Evolutionary conservation across 139 green algal genomes (phyloP), one percentile per base, ranked within the genome.

Genomic region (Pedinophyceae sp.): DNA sequence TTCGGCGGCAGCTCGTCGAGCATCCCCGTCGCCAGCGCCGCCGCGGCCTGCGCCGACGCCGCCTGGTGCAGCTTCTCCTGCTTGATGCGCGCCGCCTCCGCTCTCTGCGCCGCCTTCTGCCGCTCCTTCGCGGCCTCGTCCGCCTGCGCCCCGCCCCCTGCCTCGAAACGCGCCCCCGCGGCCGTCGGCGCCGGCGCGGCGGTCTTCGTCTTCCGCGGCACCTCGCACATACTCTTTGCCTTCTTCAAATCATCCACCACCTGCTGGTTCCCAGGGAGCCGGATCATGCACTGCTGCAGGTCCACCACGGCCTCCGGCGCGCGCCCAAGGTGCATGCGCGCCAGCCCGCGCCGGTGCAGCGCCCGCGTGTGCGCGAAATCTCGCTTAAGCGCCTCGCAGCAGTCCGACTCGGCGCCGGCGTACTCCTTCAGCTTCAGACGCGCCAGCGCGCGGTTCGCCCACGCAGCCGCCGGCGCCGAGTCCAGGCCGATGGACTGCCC

Each of bases 381-480:
- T n/a, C 70, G 57, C 30, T 55, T 48, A 29, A 81, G 58, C 27
- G 71, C 68, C 10, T 27, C 30, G 3, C 48, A 59, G 60, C 63
- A 72, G 30, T 81, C 73, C 2, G 24, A 30, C 50, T 69, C 73
- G 19, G 64, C 72, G 19, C 63, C 46, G 24, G 64, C 20, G 49
- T 66, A 74, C 50, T 71, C 49, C 27, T 67, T 48, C 10, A 80
- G 60, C 39, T 78, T 74, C 16, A 80, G 67, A 27, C 74, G 52
- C 5, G 62, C 55, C n/a, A 67, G 55, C 7, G 72, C 70, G 43
- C 72, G 60, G 62, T 80, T 80, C 30, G 54, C 51, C 41, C 65
- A 56, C 18, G n/a, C 22, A 16, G 27, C 23, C n/a, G 50, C 13
- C 3, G 18, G 18, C 20, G 15, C 26, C n/a, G n/a, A n/a, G 16